Evolutionary conservation across 2,329 filamentous ascomycete genomes (phyloP), one percentile per base, ranked within the genome.

Genomic region (Berkeleyomyces basicola): DNA sequence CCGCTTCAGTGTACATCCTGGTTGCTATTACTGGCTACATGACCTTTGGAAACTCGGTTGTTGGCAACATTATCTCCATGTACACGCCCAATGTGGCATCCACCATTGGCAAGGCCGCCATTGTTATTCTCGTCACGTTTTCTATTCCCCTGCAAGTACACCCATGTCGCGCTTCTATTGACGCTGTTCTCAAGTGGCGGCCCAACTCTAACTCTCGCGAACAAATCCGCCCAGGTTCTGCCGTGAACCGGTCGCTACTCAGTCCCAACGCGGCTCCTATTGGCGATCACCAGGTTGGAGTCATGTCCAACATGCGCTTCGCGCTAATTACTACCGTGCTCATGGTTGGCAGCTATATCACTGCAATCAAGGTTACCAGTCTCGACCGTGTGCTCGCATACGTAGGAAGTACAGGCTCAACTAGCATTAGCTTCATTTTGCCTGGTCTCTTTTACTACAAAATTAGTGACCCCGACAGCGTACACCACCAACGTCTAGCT

Each of bases 381-480:
- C 80, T 99, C 2, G 91, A 96, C 71, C 86, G 88, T 57, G 91
- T 99, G 0, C 80, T 99, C 0, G 92, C 93, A 0, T 99, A 96
- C 68, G 93, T 99, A 9, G 93, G 93, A 44, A 90, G 87, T 68
- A 99, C 93, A 0, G 93, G 93, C 61, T 92, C 87, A 60, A 99
- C 93, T 0, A 90, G 89, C 65, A 99, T 99, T 69, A 95, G 89
- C 66, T 99, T 99, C 72, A 97, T 99, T 67, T 79, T 99, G 0
- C 93, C 93, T 0, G 93, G 93, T 0, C 75, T 99, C 3, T 99
- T 99, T 73, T 99, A 97, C 74, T 99, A 97, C 76, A 97, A 97
- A 74, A 97, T 99, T 65, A 95, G 90, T 10, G 84, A 89, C 33
- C 93, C 93, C 0, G 87, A 96, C 62, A 92, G 88, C 53, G 81